Percentiles rank a stretch among this genome's conserved stretches.
These are phyloP conservation scores for Phycomyces nitens DNA, from an alignment of 192 early-diverging fungal genomes.

Conservation along the genomic window DNA sequence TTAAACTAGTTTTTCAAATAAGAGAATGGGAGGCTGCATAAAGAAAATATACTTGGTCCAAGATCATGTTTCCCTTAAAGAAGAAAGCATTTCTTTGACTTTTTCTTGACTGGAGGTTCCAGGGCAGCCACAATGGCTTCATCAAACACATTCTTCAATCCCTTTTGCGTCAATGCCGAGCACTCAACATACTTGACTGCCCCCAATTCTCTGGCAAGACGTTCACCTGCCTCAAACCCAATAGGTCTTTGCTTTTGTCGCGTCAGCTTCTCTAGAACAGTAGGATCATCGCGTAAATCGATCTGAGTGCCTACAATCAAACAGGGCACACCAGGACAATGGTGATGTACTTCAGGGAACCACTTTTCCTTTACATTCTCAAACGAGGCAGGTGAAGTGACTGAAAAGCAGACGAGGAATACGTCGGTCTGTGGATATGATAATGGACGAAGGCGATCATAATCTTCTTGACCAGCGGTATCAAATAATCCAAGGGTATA, in stretches of 20 bases:
- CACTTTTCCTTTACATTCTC: constrained; percentile 95
- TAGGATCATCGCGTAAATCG: constrained; percentile 81
- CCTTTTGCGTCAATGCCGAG: constrained; percentile 85
- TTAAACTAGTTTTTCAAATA: no score
- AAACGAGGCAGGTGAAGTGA: constrained; percentile 85
- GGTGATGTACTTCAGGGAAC: constrained; percentile 93
- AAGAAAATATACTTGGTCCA: no score
- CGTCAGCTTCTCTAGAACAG: constrained; percentile 70
- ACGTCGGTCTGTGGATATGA: constrained; percentile 95
- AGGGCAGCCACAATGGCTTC: constrained; percentile 97
- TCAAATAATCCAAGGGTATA: constrained; percentile 93
- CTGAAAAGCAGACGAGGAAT: constrained; percentile 90
- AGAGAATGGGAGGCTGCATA: no score
- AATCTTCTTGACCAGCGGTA: constrained; percentile 94
- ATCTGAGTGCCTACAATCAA: constrained; percentile 87
- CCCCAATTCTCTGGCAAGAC: constrained; percentile 75
- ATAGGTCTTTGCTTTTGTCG: constrained; percentile 83
- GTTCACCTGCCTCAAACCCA: constrained; percentile 70
- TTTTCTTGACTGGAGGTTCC: constrained; percentile 77
- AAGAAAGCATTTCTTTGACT: constrained; percentile 74
- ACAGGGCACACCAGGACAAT: constrained; percentile 93
- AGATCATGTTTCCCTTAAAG: no score
- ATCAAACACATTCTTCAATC: constrained; percentile 88
- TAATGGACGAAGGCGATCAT: constrained; percentile 85
- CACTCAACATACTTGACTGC: constrained; percentile 93